A percentile compares a stretch with the other conserved stretches of the same genome.
phyloP scores from a whole-genome alignment of 208 protist species.

The Balamuthia mandrillaris region DNA sequence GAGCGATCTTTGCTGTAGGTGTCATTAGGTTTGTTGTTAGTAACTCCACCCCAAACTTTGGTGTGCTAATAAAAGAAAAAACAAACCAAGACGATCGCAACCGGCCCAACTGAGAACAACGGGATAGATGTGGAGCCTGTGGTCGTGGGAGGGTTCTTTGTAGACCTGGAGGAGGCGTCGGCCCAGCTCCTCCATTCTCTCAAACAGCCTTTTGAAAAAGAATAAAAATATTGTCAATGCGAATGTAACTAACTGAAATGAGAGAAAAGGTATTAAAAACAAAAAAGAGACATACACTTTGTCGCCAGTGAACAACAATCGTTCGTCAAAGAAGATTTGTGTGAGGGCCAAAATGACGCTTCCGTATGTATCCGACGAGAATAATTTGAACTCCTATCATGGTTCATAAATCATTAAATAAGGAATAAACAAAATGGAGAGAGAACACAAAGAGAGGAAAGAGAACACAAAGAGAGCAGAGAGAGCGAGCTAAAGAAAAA shows the following conservation, averaged over 20 bases:
- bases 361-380: constrained; percentile 54
- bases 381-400: constrained; percentile 32
- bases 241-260: too few relatives aligned
- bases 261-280: too few relatives aligned
- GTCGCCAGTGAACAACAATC: not conserved
- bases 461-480: not conserved
- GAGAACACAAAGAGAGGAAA: not conserved
- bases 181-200: constrained; percentile 56
- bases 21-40: not conserved
- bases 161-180: constrained; percentile 41
- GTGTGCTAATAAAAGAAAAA: not conserved
- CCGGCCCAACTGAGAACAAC: constrained; percentile 64
- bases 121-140: constrained; percentile 42
- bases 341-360: constrained; percentile 57
- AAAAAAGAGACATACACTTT: not conserved
- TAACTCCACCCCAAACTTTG: too few relatives aligned
- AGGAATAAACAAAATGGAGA: not conserved
- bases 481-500: not conserved
- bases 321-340: constrained; percentile 68
- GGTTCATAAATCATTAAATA: not conserved
- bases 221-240: too few relatives aligned
- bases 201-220: not conserved
- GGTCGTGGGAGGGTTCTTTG: not conserved
- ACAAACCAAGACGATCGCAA: constrained; percentile 52
- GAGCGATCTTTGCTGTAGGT: constrained; percentile 51